These are phyloP conservation scores for Vitis hybrid DNA, from an alignment of 177 flowering plant genomes.

Conservation along the genomic window DNA sequence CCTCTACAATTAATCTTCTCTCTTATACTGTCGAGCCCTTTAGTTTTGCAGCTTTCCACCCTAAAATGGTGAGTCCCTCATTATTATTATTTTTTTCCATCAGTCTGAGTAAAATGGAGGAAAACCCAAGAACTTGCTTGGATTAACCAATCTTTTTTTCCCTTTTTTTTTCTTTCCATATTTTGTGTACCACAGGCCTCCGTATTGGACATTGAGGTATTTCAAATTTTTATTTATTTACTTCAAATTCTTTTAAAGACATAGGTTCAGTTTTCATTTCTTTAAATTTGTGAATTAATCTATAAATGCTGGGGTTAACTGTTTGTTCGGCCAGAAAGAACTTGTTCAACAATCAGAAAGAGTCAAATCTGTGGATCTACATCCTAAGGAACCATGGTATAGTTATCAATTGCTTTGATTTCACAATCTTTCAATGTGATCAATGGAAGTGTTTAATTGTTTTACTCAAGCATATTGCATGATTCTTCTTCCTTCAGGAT, in stretches of 20 bases:
- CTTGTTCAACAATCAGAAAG: conserved; percentile 61
- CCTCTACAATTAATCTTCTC: no score
- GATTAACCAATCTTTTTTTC: no score
- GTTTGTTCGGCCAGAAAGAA: conserved; percentile 41
- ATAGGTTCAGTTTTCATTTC: neutral
- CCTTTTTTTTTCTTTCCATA: no score
- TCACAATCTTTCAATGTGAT: neutral
- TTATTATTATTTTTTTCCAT: no score
- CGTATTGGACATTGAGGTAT: neutral
- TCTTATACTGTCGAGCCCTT: no score
- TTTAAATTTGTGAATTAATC: neutral
- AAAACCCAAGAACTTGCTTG: no score
- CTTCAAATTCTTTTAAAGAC: neutral
- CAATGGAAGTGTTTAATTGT: neutral
- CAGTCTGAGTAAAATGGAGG: no score
- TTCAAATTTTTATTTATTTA: neutral
- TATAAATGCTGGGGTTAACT: neutral
- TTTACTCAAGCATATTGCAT: neutral
- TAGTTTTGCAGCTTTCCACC: no score
- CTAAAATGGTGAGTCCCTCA: no score
- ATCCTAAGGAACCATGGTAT: conserved; percentile 73
- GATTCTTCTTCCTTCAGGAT: conserved; percentile 36
- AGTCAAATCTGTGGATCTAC: conserved; percentile 70
- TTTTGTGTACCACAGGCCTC: neutral
- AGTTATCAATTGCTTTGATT: neutral